Conservation (phyloP, 345 rosid species). For the Bruguiera gymnorhiza region DNA sequence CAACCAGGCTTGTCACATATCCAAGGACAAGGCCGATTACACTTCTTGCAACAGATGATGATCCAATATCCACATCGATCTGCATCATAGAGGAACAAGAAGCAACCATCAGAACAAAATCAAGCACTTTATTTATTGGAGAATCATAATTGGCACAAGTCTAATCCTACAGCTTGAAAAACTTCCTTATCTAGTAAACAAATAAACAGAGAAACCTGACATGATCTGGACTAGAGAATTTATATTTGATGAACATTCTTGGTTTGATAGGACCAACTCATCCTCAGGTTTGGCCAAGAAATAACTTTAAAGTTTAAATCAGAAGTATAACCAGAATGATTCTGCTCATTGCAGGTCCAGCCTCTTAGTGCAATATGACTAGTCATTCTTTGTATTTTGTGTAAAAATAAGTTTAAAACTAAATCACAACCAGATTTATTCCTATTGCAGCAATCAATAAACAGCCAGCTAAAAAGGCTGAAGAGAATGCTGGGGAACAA, state of each 20-base stretch:
- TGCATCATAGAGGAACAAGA: constrained; percentile 29
- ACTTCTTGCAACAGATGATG: constrained; percentile 97
- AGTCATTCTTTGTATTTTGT: background rate
- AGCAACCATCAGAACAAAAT: constrained; percentile 9
- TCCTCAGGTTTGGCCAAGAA: background rate
- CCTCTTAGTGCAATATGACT: background rate
- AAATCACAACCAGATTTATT: too few relatives aligned
- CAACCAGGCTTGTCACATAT: constrained; percentile 86
- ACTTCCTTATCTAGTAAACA: too few relatives aligned
- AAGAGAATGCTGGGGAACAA: background rate
- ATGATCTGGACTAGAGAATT: too few relatives aligned
- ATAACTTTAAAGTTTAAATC: background rate
- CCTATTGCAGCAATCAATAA: background rate
- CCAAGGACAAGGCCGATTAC: constrained; percentile 93
- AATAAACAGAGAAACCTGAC: constrained; percentile 70
- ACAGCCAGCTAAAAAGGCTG: background rate
- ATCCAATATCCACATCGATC: constrained; percentile 96
- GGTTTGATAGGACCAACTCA: background rate
- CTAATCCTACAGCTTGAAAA: too few relatives aligned
- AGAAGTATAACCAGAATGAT: background rate
- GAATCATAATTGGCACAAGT: too few relatives aligned
- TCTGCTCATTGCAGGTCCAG: background rate
- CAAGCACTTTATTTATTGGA: too few relatives aligned
- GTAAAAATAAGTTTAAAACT: background rate
- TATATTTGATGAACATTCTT: background rate